Evolutionary conservation across 306 rosid genomes (phyloP), one percentile per base, ranked within the genome.

Genomic region (Erythrophleum fordii): DNA sequence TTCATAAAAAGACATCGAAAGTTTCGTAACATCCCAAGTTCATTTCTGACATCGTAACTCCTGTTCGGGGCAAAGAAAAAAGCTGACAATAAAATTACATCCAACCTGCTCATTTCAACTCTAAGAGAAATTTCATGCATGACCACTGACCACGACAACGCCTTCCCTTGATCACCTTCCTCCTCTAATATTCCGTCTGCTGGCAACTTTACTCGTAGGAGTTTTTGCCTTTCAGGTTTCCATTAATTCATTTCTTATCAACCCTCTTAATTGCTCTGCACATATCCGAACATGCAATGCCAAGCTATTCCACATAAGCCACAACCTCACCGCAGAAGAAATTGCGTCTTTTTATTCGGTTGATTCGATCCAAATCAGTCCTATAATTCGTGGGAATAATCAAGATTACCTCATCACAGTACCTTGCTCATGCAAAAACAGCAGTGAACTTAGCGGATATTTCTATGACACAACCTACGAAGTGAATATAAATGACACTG

Each of bases 381-480:
- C 82, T 5, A 77, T 87, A 53, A 41, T 0, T n/a, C 51, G 31
- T 35, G 44, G 8, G 3, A 48, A 35, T 0, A 83, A 39, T 10
- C 56, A 79, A 37, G 91, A 90, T 61, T 82, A 79, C 70, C 85
- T 86, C 70, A 20, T 90, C 44, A 69, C 29, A 5, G 83, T 80
- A 18, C 91, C 89, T 29, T 87, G 93, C 66, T 76, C 88, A 26
- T 87, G 91, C 85, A 67, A 22, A 46, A 34, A 81, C 74, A 42
- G 61, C 5, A 37, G 39, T 9, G 80, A 69, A 11, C 55, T 58
- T 18, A n/a, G 22, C 5, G 91, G 84, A 46, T 85, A 81, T 65
- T 85, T 85, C 74, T 78, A 85, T 52, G 64, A 85, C 28, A 74
- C 89, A 22, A 23, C 51, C 55, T 89, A 85, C 79, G 20, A 0